Conservation (phyloP, 345 rosid genomes). For the Linum tenue region DNA sequence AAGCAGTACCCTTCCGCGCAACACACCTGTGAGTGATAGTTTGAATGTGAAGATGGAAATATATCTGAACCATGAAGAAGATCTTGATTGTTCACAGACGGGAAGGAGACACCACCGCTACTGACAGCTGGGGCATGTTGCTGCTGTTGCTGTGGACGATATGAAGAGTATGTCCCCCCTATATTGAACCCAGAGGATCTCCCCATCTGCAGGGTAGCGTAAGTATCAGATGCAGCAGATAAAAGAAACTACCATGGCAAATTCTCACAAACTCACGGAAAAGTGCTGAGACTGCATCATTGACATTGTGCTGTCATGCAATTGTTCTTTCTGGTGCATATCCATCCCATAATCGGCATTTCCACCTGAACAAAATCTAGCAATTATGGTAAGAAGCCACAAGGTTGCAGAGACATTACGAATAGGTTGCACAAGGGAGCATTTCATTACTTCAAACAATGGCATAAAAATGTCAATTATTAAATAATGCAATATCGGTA, state of each 20-base stretch:
- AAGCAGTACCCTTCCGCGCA: background rate
- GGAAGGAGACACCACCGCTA: constrained; percentile 48
- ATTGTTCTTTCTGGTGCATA: constrained; percentile 91
- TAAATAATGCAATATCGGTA: background rate
- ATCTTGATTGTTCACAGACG: constrained; percentile 59
- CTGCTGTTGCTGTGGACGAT: constrained; percentile 85
- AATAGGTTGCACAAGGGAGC: background rate
- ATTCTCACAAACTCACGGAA: constrained; percentile 45
- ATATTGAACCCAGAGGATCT: constrained; percentile 86
- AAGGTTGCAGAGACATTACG: background rate
- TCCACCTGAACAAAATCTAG: constrained; percentile 65
- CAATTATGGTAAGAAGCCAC: constrained; percentile 23
- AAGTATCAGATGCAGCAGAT: constrained; percentile 1
- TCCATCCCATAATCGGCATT: constrained; percentile 90
- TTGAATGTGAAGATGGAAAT: constrained; percentile 67
- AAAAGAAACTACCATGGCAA: background rate
- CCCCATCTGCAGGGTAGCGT: constrained; percentile 51
- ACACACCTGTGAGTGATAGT: constrained; percentile 81
- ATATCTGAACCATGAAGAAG: constrained; percentile 75
- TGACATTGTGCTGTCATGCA: constrained; percentile 85
- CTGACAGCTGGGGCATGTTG: constrained; percentile 76
- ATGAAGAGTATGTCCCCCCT: constrained; percentile 75
- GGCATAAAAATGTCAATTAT: background rate
- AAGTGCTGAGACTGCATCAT: constrained; percentile 98
- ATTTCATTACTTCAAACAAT: background rate